phyloP scores from a whole-genome alignment of 768 basidiomycete species.

The Mycena sanguinolenta region DNA sequence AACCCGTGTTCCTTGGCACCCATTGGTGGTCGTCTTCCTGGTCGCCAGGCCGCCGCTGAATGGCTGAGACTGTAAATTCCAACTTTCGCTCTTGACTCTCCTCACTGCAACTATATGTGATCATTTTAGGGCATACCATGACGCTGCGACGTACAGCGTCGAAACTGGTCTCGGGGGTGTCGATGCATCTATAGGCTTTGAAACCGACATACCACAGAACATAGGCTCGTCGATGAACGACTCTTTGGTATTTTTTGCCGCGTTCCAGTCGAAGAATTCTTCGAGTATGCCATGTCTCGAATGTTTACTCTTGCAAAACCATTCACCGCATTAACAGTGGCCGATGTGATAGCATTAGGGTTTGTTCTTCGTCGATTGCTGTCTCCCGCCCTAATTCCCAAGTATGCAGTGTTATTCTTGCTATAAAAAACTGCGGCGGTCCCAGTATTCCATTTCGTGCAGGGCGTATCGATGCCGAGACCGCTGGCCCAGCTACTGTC shows the following conservation, averaged over 20 bases:
- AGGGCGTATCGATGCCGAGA: slow-evolving; percentile 26
- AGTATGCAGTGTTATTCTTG: slow-evolving; percentile 24
- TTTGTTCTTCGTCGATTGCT: not conserved
- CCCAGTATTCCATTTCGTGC: slow-evolving; percentile 32
- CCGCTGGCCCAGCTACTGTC: slow-evolving; percentile 18
- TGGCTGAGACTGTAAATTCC: slow-evolving; percentile 26
- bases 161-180: slow-evolving; percentile 44
- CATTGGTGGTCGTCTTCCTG: slow-evolving; percentile 15
- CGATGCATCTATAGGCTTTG: slow-evolving; percentile 45
- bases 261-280: slow-evolving; percentile 23
- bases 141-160: slow-evolving; percentile 42
- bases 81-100: not conserved
- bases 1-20: slow-evolving; percentile 17
- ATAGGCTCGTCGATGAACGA: slow-evolving; percentile 13
- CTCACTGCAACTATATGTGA: not conserved
- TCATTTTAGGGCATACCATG: slow-evolving; percentile 40
- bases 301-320: no score
- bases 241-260: slow-evolving; percentile 22
- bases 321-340: slow-evolving; percentile 3
- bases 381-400: not conserved
- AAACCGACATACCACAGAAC: slow-evolving; percentile 34
- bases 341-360: slow-evolving; percentile 25
- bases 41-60: slow-evolving; percentile 23
- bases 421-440: slow-evolving; percentile 31
- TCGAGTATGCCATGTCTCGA: slow-evolving; percentile 10